Evolutionary conservation across 2,329 filamentous ascomycete species (phyloP).

Genomic region (Metarhizium brunneum): DNA sequence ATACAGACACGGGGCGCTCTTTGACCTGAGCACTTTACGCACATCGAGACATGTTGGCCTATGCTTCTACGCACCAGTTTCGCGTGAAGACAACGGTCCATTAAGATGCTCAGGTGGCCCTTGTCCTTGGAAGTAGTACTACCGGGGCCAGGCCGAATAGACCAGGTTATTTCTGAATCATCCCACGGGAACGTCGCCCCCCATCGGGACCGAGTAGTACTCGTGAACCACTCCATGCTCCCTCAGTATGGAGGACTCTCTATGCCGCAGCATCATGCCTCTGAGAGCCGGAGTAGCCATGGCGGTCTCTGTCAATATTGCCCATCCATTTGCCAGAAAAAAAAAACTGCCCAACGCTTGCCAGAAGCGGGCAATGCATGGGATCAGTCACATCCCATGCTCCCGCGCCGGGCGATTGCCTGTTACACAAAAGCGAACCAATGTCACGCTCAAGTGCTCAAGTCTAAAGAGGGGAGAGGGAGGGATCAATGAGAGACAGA

Average conservation of each 20-base stretch:
- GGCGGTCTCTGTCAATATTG: no score
- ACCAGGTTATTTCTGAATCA: no score
- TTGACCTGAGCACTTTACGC: neutral
- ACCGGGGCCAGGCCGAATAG: no score
- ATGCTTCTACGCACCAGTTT: neutral
- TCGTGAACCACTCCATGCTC: no score
- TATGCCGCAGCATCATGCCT: no score
- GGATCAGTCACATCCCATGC: conserved; percentile 2
- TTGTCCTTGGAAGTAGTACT: neutral
- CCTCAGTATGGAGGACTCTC: no score
- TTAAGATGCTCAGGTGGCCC: neutral
- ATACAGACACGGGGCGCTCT: neutral
- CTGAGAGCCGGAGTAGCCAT: no score
- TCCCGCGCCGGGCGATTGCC: neutral
- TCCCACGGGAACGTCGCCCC: no score
- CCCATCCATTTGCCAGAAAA: no score
- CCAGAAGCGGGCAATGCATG: neutral
- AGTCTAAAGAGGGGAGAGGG: no score
- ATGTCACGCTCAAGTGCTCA: neutral
- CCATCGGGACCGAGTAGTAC: no score
- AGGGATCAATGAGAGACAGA: neutral
- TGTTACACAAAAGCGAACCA: neutral
- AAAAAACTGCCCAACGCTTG: neutral
- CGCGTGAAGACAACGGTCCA: neutral
- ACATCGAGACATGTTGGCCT: neutral